Percentiles rank a stretch among this genome's conserved stretches.
Conservation (phyloP, 768 basidiomycete genomes). For the Lactarius trivialis region DNA sequence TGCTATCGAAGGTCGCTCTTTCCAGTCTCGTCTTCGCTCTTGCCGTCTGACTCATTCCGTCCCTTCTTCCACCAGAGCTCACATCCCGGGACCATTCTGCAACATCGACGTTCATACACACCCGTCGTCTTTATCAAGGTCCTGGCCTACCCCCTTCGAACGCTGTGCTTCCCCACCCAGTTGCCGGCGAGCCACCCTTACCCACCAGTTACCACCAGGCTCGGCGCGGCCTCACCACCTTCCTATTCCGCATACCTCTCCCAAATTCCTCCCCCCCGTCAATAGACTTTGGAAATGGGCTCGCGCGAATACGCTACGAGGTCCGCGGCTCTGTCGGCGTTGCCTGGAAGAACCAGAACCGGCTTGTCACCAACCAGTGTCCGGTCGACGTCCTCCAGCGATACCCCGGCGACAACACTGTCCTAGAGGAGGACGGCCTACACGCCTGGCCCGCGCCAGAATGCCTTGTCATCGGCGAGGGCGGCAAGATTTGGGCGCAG, state of each 20-base stretch:
- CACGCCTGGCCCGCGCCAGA: conserved; percentile 40
- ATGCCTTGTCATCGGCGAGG: conserved; percentile 63
- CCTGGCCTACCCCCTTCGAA: conserved; percentile 79
- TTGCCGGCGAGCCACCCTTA: conserved; percentile 50
- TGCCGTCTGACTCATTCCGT: conserved; percentile 2
- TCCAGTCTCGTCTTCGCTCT: neutral
- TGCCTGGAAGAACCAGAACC: conserved; percentile 66
- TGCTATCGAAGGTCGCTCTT: conserved; percentile 56
- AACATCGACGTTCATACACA: conserved; percentile 68
- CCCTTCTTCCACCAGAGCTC: conserved; percentile 48
- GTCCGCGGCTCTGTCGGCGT: conserved; percentile 66
- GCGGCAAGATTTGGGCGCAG: conserved; percentile 74
- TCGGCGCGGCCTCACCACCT: conserved; percentile 68
- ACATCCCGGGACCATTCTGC: conserved; percentile 76
- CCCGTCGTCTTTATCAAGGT: conserved; percentile 69
- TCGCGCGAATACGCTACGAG: conserved; percentile 68
- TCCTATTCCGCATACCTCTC: conserved; percentile 72
- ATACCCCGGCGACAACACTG: neutral
- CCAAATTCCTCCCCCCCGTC: conserved; percentile 63
- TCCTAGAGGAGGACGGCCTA: conserved; percentile 30
- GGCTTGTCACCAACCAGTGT: conserved; percentile 56
- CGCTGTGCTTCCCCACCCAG: conserved; percentile 61
- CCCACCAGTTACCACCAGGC: conserved; percentile 66
- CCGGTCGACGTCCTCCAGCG: conserved; percentile 60
- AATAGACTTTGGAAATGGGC: conserved; percentile 60